These are phyloP conservation scores for Cardiosporidium cionae DNA, from an alignment of 169 alveolate genomes.

Conservation along the genomic window DNA sequence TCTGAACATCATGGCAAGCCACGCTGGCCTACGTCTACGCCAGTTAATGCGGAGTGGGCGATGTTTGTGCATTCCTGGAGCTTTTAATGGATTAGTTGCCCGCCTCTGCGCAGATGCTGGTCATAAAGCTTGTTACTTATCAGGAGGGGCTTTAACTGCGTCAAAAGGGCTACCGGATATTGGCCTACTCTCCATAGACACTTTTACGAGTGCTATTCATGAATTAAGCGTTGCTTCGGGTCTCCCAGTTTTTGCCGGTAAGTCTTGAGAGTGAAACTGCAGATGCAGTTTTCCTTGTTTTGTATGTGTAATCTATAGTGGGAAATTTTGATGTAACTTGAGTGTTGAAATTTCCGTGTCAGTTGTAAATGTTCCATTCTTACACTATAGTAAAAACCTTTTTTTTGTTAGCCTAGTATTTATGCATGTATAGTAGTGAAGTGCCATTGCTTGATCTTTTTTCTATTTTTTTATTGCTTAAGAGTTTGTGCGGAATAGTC, in stretches of 20 bases:
- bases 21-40: conserved; percentile 33
- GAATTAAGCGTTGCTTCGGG: conserved; percentile 5
- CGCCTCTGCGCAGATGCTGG: conserved; percentile 45
- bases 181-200: conserved; percentile 41
- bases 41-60: conserved; percentile 38
- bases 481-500: no score
- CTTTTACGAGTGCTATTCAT: conserved; percentile 13
- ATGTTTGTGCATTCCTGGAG: conserved; percentile 71
- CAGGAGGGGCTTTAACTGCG: conserved; percentile 75
- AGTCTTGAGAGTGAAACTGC: neutral
- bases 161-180: conserved; percentile 71
- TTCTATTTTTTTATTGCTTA: no score
- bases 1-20: no score
- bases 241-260: conserved; percentile 27
- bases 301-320: no score
- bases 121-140: conserved; percentile 60
- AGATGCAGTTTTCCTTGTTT: no score
- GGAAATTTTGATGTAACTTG: no score
- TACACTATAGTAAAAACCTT: neutral
- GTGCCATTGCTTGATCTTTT: no score
- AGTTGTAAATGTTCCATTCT: neutral
- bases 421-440: no score
- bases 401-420: neutral
- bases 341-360: neutral
- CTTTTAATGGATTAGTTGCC: conserved; percentile 65